Evolutionary conservation across 1,139 yeast genomes (phyloP), one percentile per base, ranked within the genome.

Genomic region (Casaregolazyma suthepensis): DNA sequence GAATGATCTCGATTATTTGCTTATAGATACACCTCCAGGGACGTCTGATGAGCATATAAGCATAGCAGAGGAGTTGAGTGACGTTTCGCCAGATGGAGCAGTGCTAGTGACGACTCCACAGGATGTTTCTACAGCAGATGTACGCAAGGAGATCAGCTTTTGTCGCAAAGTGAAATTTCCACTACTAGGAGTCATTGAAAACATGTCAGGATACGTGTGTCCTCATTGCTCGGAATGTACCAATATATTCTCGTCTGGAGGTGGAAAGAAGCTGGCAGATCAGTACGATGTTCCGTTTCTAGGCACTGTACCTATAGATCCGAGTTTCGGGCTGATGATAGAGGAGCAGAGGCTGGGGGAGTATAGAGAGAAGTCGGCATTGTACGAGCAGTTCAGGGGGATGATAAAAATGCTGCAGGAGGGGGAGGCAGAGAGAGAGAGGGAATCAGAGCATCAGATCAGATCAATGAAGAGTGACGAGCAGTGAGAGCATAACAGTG

Each of bases 11-110:
- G 97, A 91, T 68, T 94, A 88, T 66, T 71, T 94, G 54, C 73
- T 94, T 45, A 91, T 94, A 7, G 99, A 94, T 66, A 93, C 99
- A 0, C 99, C 99, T 0, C 99, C 99, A 0, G 99, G 99, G 0
- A 93, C 99, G 0, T 86, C 96, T 0, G 99, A 94, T 68, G 99
- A 94, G 68, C 99, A 94, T 69, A 93, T 94, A 46, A 91, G 97
- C 2, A 85, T 94, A 31, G 98, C 97, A 1, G 98, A 94, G 67
- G 95, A 89, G 66, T 75, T 93, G 50, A 72, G 87, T 55, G 79
- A 74, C 65, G 83, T 86, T 9, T 78, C 81, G 1, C 91, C 95
- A 0, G 96, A 89, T 63, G 98, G 99, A 0, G 96, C 96, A 0
- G 81, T 94, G 3, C 79, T 94, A 6, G 99, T 94, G 1, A 93